Conservation (phyloP, 768 basidiomycete genomes). For the Tricholoma furcatifolium region DNA sequence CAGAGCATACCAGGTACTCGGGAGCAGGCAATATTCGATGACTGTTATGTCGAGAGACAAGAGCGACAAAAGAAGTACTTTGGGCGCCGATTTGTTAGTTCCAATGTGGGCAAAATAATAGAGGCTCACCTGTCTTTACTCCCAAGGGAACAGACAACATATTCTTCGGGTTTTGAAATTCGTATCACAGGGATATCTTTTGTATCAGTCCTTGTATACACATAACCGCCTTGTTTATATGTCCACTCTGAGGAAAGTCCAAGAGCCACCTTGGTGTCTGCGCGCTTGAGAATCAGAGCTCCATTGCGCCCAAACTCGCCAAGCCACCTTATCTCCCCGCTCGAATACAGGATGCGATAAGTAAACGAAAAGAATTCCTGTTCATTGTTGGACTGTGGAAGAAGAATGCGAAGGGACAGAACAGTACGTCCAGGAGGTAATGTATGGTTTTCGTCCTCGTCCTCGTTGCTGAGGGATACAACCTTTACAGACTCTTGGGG, state of each 20-base stretch:
- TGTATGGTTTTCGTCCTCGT: background rate
- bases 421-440: background rate
- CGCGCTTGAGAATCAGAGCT: conserved; percentile 29
- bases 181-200: conserved; percentile 12
- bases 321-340: conserved; percentile 45
- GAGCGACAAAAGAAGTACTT: conserved; percentile 27
- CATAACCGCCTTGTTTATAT: conserved; percentile 1
- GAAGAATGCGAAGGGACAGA: conserved; percentile 16
- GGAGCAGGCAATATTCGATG: conserved; percentile 20
- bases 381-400: conserved; percentile 5
- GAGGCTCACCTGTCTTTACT: conserved; percentile 19
- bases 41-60: conserved; percentile 25
- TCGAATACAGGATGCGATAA: conserved; percentile 45
- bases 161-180: conserved; percentile 21
- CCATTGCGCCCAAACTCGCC: conserved; percentile 46
- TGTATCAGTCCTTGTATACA: conserved; percentile 3
- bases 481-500: background rate
- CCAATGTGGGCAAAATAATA: background rate
- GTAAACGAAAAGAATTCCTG: conserved; percentile 38
- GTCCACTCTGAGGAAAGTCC: conserved; percentile 23
- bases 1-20: conserved; percentile 29
- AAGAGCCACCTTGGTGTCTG: conserved; percentile 17
- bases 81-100: conserved; percentile 11
- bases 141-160: conserved; percentile 20
- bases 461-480: background rate